Base-by-base conservation (phyloP, 2,329 filamentous ascomycete species). In the Nemania sp. region DNA sequence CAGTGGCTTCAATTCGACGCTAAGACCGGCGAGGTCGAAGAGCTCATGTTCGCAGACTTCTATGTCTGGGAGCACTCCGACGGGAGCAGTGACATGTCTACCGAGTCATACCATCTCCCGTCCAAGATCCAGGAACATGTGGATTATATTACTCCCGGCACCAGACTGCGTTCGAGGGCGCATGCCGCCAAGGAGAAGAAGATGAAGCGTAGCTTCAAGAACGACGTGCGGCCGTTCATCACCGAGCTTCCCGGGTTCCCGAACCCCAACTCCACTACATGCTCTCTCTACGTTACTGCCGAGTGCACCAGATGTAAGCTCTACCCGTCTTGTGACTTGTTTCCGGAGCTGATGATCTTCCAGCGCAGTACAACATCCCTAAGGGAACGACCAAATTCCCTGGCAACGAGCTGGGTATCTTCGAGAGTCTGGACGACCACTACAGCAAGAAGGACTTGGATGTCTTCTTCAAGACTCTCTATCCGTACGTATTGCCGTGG, bases 1-100 rank as follows among this genome's bases (percentile, higher is more conserved):
- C 60, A 71, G 58, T 73, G 70, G 72, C 56, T 74, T 31, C 66
- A 70, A 46, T 70, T 74, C 36, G 69, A 73, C 52, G 69, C 70
- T 20, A 64, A 60, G 14, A 60, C 65, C 6, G 56, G 61, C 11
- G 70, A 74, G 47, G 67, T 64, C 2, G 72, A 75, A 37, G 49
- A 56, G n/a, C 60, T 74, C 1, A 49, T 74, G 22, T 66, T 64
- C 36, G 68, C 70, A n/a, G 66, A 70, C 46, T 73, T 68, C 59
- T 61, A 72, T 50, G 54, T 68, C 23, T 72, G 69, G 55, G 63
- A 72, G 54, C 68, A 74, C 54, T 22, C 44, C 3, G 57, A 62
- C 8, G 63, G 63, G 40, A 60, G 53, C 26, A 51, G 39, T 15
- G 61, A 62, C 36, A 57, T 57, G 40, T 41, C 60, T 26, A 58